A percentile compares a stretch with the other conserved stretches of the same genome.
phyloP scores from a whole-genome alignment of 176 grass and related monocot species.

The Eragrostis nindensis region DNA sequence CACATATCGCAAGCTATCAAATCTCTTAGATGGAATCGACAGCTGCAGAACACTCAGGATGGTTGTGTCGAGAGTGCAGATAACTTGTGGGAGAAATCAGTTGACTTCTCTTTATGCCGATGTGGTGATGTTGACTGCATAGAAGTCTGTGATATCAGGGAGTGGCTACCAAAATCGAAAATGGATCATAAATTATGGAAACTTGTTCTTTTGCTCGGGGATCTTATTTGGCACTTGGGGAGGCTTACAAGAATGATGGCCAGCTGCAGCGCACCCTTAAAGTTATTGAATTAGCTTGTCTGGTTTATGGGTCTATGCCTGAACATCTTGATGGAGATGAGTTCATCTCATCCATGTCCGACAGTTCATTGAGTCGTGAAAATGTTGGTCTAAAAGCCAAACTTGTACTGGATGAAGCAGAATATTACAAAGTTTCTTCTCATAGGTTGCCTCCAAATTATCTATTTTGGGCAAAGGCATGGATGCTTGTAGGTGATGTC shows the following conservation, averaged over 20 bases:
- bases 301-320: slow-evolving; percentile 98
- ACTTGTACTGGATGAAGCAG: slow-evolving; percentile 56
- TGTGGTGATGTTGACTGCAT: slow-evolving; percentile 97
- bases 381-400: slow-evolving; percentile 40
- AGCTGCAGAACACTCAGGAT: slow-evolving; percentile 74
- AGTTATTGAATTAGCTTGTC: slow-evolving; percentile 91
- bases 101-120: slow-evolving; percentile 76
- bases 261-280: slow-evolving; percentile 81
- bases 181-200: slow-evolving; percentile 99
- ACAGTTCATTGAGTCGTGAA: slow-evolving; percentile 45
- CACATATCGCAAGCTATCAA: slow-evolving; percentile 97
- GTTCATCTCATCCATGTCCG: slow-evolving; percentile 90
- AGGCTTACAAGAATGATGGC: slow-evolving; percentile 83
- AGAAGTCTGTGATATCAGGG: slow-evolving; percentile 91
- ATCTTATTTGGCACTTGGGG: slow-evolving; percentile 92
- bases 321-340: slow-evolving; percentile 79
- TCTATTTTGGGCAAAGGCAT: slow-evolving; percentile 89
- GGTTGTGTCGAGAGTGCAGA: slow-evolving; percentile 51
- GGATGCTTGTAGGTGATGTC: slow-evolving; percentile 94
- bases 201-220: slow-evolving; percentile 94
- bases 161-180: slow-evolving; percentile 96
- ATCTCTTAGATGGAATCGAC: slow-evolving; percentile 94
- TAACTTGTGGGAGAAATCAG: slow-evolving; percentile 61
- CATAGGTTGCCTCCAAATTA: slow-evolving; percentile 52
- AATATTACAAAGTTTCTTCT: slow-evolving; percentile 48